Evolutionary conservation across 2,329 filamentous ascomycete genomes (phyloP).

Genomic region (Colletotrichum tofieldiae): DNA sequence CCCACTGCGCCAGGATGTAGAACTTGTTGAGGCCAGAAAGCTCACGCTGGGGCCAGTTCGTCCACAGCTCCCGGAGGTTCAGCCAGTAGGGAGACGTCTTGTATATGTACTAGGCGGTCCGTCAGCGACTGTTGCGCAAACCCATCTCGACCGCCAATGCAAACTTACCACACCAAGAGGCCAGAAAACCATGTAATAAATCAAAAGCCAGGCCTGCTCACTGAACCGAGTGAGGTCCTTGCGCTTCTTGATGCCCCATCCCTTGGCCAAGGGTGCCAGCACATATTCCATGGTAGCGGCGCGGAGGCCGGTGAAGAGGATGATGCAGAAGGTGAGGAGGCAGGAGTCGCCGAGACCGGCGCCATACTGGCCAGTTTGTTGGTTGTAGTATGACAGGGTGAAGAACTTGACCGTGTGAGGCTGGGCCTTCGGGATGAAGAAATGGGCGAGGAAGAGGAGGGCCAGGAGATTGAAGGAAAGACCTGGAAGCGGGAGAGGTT

Average conservation of each 20-base stretch:
- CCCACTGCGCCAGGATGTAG: constrained; percentile 92
- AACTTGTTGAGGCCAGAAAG: constrained; percentile 83
- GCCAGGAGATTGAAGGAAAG: constrained; percentile 89
- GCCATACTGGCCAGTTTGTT: constrained; percentile 77
- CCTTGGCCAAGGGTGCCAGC: constrained; percentile 82
- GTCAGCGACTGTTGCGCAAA: constrained; percentile 20
- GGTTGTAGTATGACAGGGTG: constrained; percentile 86
- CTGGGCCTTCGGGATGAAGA: constrained; percentile 85
- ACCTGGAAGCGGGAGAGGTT: constrained; percentile 60
- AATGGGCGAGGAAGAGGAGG: constrained; percentile 85
- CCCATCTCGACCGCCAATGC: not conserved
- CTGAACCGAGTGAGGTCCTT: constrained; percentile 89
- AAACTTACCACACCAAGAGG: constrained; percentile 82
- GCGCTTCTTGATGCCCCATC: constrained; percentile 79
- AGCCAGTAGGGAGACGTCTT: constrained; percentile 83
- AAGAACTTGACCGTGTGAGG: constrained; percentile 90
- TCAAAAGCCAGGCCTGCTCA: constrained; percentile 92
- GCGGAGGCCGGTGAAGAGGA: constrained; percentile 89
- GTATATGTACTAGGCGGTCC: constrained; percentile 80
- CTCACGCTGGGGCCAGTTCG: constrained; percentile 85
- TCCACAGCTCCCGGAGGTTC: constrained; percentile 85
- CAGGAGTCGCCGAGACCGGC: constrained; percentile 86
- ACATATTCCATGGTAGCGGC: constrained; percentile 90
- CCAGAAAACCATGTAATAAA: constrained; percentile 90
- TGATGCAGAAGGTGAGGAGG: constrained; percentile 83